Conservation (phyloP, 1,139 yeast species). For the Eremothecium coryli region DNA sequence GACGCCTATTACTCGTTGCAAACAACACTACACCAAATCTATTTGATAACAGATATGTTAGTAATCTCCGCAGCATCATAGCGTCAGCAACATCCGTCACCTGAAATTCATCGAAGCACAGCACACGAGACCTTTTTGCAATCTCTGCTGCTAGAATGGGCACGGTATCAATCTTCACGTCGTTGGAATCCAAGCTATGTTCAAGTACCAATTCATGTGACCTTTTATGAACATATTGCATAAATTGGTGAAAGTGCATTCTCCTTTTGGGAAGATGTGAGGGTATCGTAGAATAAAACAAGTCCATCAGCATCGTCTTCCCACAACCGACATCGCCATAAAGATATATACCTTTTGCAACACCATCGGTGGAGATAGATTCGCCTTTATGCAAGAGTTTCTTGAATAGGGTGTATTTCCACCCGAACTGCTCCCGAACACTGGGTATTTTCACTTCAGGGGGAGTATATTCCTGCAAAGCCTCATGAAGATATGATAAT, state of each 20-base stretch:
- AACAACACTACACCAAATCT: slow-evolving; percentile 77
- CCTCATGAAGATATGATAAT: slow-evolving; percentile 44
- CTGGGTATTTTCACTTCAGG: slow-evolving; percentile 46
- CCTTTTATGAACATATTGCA: slow-evolving; percentile 88
- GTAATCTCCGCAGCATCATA: slow-evolving; percentile 74
- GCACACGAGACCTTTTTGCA: slow-evolving; percentile 61
- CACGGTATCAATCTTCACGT: slow-evolving; percentile 66
- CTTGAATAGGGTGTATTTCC: slow-evolving; percentile 35
- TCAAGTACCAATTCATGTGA: slow-evolving; percentile 52
- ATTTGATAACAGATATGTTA: slow-evolving; percentile 52
- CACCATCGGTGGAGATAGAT: slow-evolving; percentile 22
- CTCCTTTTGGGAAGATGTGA: slow-evolving; percentile 63
- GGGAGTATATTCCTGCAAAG: slow-evolving; percentile 43
- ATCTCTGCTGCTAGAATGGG: slow-evolving; percentile 80
- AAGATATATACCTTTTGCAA: slow-evolving; percentile 76
- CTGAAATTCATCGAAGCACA: slow-evolving; percentile 93
- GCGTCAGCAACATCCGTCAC: slow-evolving; percentile 98
- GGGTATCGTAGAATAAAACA: slow-evolving; percentile 80
- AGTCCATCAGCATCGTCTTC: slow-evolving; percentile 95
- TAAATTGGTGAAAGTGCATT: slow-evolving; percentile 91
- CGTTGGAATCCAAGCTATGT: slow-evolving; percentile 33
- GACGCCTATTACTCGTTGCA: slow-evolving; percentile 92
- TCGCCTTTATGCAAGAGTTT: slow-evolving; percentile 14
- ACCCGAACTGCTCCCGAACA: slow-evolving; percentile 38
- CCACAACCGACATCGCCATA: slow-evolving; percentile 99